These are phyloP conservation scores for Globisporangium megalacanthum DNA, from an alignment of 352 stramenopile species.

Conservation along the genomic window DNA sequence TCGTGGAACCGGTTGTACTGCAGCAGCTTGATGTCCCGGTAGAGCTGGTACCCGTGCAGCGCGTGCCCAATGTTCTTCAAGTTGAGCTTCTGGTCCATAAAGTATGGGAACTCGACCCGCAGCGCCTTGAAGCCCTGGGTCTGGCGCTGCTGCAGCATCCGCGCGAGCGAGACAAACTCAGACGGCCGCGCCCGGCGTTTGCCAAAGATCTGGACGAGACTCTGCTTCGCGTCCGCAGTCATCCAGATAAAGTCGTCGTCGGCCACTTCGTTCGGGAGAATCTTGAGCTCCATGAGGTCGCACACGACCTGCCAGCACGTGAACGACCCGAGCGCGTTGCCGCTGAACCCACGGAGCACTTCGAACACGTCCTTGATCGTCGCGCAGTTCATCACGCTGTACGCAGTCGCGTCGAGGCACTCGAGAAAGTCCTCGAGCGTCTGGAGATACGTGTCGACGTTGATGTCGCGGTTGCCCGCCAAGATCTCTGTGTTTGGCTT, in stretches of 20 bases:
- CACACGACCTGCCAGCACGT: slow-evolving; percentile 84
- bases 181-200: slow-evolving; percentile 63
- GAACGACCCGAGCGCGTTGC: slow-evolving; percentile 77
- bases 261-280: slow-evolving; percentile 48
- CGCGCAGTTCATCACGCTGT: slow-evolving; percentile 42
- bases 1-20: slow-evolving; percentile 67
- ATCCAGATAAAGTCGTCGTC: slow-evolving; percentile 79
- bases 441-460: slow-evolving; percentile 48
- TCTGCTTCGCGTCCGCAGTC: slow-evolving; percentile 69
- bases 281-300: slow-evolving; percentile 72
- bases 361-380: slow-evolving; percentile 56
- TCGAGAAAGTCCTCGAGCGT: slow-evolving; percentile 63
- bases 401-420: slow-evolving; percentile 54
- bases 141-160: slow-evolving; percentile 71
- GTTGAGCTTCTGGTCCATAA: slow-evolving; percentile 73
- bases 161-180: slow-evolving; percentile 61
- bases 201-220: slow-evolving; percentile 78
- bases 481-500: slow-evolving; percentile 38
- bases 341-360: slow-evolving; percentile 52
- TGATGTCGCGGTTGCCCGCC: slow-evolving; percentile 55
- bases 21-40: slow-evolving; percentile 81
- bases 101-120: slow-evolving; percentile 74
- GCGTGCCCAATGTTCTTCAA: slow-evolving; percentile 82
- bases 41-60: slow-evolving; percentile 75
- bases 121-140: slow-evolving; percentile 78